A percentile compares a stretch with the other conserved stretches of the same genome.
phyloP scores from a whole-genome alignment of 345 rosid species.

The Salix koriyanagi region DNA sequence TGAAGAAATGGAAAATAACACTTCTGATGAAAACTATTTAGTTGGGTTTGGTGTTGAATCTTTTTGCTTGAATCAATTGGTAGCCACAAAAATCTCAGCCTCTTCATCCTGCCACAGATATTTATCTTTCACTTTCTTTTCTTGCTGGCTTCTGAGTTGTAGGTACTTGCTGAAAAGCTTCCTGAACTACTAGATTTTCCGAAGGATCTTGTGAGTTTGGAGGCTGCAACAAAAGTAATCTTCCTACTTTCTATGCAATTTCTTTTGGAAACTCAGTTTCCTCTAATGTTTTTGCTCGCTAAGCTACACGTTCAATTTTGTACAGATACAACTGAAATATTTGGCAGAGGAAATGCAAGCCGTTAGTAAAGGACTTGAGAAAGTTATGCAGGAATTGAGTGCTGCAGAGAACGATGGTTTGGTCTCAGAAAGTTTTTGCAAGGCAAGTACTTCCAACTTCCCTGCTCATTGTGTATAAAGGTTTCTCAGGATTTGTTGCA shows the following conservation, averaged over 20 bases:
- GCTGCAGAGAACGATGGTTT: slow-evolving; percentile 31
- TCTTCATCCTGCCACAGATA: neutral
- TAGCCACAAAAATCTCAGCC: neutral
- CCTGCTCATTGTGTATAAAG: slow-evolving; percentile 3
- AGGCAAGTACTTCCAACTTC: slow-evolving; percentile 12
- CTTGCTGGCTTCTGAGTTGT: neutral
- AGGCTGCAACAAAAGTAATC: slow-evolving; percentile 28
- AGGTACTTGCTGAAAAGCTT: slow-evolving; percentile 29
- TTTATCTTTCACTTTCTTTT: neutral
- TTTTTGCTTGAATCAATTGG: neutral
- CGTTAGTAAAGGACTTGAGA: slow-evolving; percentile 30
- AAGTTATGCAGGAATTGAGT: slow-evolving; percentile 28
- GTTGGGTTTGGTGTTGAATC: neutral
- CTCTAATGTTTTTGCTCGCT: neutral
- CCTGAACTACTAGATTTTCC: slow-evolving; percentile 28
- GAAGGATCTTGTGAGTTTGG: slow-evolving; percentile 24
- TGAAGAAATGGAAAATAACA: neutral
- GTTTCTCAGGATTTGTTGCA: neutral
- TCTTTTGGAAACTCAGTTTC: neutral
- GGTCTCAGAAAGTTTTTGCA: slow-evolving; percentile 21
- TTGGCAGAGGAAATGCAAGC: slow-evolving; percentile 41
- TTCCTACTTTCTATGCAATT: neutral
- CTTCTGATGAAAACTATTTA: too few relatives aligned
- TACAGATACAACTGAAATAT: slow-evolving; percentile 31
- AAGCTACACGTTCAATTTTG: neutral